Evolutionary conservation across 75 land plant genomes (phyloP).

Genomic region (Picea glauca): DNA sequence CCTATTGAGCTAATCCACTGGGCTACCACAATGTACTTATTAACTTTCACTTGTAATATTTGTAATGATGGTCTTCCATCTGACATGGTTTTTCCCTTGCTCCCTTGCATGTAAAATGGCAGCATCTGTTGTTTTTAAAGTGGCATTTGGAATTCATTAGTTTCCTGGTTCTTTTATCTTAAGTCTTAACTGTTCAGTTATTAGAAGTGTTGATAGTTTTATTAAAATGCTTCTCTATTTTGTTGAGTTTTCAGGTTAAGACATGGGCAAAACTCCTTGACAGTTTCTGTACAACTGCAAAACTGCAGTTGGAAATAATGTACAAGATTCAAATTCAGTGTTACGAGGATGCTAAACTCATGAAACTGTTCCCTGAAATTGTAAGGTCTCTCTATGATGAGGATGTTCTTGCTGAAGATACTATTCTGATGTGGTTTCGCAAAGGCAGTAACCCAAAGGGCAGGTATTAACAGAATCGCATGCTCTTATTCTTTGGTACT

Average conservation of each 20-base stretch:
- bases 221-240: not conserved
- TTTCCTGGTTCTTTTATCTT: no score
- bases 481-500: not conserved
- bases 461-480: constrained; percentile 40
- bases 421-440: constrained; percentile 86
- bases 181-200: no score
- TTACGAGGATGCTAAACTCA: constrained; percentile 96
- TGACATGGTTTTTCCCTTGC: no score
- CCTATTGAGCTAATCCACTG: no score
- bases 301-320: constrained; percentile 82
- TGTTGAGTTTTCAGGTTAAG: constrained; percentile 58
- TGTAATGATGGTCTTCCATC: no score
- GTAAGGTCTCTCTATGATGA: constrained; percentile 87
- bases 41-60: no score
- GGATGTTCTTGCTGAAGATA: constrained; percentile 98
- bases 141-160: no score
- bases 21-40: no score
- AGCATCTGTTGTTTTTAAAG: no score
- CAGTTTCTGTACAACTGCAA: constrained; percentile 76
- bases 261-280: constrained; percentile 84
- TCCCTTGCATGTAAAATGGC: no score
- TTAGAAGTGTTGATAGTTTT: not conserved
- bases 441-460: constrained; percentile 93
- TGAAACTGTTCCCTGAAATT: constrained; percentile 96
- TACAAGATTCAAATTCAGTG: constrained; percentile 96